Evolutionary conservation across 208 protist genomes (phyloP).

Genomic region (Crithidia mellificae): DNA sequence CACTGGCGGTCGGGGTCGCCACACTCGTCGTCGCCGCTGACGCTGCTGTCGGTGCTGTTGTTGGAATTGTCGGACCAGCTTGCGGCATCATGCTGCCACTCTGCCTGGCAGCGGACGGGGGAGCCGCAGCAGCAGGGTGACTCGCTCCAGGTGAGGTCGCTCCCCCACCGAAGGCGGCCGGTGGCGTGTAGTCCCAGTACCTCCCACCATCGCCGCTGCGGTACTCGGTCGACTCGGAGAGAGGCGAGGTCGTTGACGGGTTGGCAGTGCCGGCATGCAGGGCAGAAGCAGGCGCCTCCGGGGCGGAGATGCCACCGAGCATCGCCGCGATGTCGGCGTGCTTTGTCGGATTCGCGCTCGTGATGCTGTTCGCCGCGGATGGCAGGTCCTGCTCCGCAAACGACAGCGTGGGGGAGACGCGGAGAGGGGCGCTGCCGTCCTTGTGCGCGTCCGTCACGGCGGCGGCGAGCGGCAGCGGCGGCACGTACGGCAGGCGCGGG

Average conservation of each 20-base stretch:
- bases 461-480: not conserved
- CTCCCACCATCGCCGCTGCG: not conserved
- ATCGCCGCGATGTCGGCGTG: not conserved
- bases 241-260: not conserved
- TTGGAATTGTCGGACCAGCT: too few relatives aligned
- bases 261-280: not conserved
- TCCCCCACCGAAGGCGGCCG: not conserved
- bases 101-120: not conserved
- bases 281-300: not conserved
- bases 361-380: not conserved
- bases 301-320: not conserved
- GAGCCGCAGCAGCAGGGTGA: not conserved
- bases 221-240: not conserved
- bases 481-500: not conserved
- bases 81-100: too few relatives aligned
- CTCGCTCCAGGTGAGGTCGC: not conserved
- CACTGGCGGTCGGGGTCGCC: not conserved
- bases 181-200: conserved; percentile 1
- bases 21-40: not conserved
- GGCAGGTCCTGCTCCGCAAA: not conserved
- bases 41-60: too few relatives aligned
- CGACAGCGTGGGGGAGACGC: not conserved
- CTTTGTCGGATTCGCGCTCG: not conserved
- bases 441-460: not conserved
- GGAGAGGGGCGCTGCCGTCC: not conserved